These are phyloP conservation scores for Dichotomopilus funicola DNA, from an alignment of 2,329 filamentous ascomycete species.

Conservation along the genomic window DNA sequence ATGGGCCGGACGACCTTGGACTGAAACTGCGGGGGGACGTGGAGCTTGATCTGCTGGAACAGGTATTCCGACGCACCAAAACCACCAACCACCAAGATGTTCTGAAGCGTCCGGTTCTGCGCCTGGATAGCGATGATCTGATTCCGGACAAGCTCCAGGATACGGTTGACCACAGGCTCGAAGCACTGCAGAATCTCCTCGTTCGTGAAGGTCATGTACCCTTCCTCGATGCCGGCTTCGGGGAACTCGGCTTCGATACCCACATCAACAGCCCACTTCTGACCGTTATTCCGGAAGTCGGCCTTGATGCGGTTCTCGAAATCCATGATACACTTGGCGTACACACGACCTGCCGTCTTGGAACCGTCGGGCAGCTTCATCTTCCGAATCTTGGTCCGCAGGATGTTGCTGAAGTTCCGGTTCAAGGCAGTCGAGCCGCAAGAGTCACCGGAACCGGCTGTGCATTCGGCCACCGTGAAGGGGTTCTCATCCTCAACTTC, in stretches of 20 bases:
- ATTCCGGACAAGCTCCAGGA: constrained; percentile 90
- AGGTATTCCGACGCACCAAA: constrained; percentile 98
- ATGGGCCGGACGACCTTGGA: constrained; percentile 96
- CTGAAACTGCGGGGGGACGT: constrained; percentile 97
- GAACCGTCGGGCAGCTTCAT: constrained; percentile 98
- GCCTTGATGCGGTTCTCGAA: constrained; percentile 99
- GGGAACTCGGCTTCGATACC: constrained; percentile 98
- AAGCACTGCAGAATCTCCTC: constrained; percentile 99
- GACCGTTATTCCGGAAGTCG: constrained; percentile 97
- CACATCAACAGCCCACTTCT: constrained; percentile 98
- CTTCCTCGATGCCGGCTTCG: constrained; percentile 95
- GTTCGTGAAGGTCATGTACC: constrained; percentile 99
- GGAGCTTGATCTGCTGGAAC: constrained; percentile 98
- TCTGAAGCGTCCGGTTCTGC: constrained; percentile 89
- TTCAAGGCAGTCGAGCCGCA: constrained; percentile 98
- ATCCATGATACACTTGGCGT: constrained; percentile 99
- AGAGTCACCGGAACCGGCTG: constrained; percentile 92
- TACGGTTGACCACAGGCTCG: constrained; percentile 95
- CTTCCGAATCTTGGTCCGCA: constrained; percentile 95
- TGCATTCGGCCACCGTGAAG: constrained; percentile 95
- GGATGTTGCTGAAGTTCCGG: constrained; percentile 95
- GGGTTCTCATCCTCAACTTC: constrained; percentile 97
- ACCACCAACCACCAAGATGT: constrained; percentile 93
- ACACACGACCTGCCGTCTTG: constrained; percentile 94
- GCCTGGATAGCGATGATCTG: constrained; percentile 99